Evolutionary conservation across 2,329 filamentous ascomycete genomes (phyloP), one percentile per base, ranked within the genome.

Genomic region (Clarireedia monteithiana): DNA sequence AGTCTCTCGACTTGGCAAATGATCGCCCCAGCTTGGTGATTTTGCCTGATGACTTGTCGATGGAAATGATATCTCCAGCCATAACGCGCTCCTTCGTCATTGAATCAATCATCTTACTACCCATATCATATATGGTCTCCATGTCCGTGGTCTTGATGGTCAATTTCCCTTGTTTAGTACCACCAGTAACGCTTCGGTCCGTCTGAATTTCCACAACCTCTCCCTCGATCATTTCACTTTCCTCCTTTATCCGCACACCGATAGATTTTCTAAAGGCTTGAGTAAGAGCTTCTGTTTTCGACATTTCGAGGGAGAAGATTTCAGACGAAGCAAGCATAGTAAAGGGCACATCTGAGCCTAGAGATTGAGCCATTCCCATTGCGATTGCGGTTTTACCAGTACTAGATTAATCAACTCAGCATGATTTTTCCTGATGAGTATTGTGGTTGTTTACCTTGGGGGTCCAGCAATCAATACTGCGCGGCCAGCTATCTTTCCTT

Each of bases 41-140:
- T 74, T 96, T 96, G 63, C 94, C 94, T 2, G 91, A 96, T 0
- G 92, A 91, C 76, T 99, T 99, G 78, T 99, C 94, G 66, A 99
- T 97, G 56, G 89, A 95, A 67, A 99, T 95, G 64, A 99, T 94
- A 71, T 99, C 94, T 66, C 94, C 94, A 4, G 94, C 94, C 86
- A 97, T 96, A 62, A 99, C 90, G 67, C 95, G 92, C 77, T 99
- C 94, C 75, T 97, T 97, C 64, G 91, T 96, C 91, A 99, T 96
- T 62, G 91, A 91, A 70, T 99, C 94, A 64, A 99, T 99, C 94
- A 99, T 97, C 76, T 97, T 97, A 64, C 88, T 92, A 62, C 94
- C 94, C 91, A 99, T 96, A 68, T 99, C 94, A 75, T 97, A 99
- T 63, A 99, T 89, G 12, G 94, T 96, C 74, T 99, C 94, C 94